A percentile compares a stretch with the other conserved stretches of the same genome.
Evolutionary conservation across 1,139 yeast species (phyloP).

Genomic region (Kluyveromyces sp.): DNA sequence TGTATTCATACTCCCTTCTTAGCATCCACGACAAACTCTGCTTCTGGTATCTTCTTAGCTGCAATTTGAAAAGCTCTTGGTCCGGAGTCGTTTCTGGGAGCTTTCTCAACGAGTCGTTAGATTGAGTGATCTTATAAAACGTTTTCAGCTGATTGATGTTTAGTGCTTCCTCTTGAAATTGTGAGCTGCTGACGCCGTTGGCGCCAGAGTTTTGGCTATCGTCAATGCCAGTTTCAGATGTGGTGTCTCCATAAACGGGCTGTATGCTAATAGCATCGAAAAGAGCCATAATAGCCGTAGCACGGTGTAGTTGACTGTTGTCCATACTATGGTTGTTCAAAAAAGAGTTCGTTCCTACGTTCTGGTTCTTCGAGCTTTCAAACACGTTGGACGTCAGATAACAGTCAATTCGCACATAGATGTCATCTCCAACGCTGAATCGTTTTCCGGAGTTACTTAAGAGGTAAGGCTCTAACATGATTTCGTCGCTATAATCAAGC

Average conservation of each 20-base stretch:
- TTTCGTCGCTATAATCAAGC: slow-evolving; percentile 48
- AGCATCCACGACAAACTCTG: slow-evolving; percentile 84
- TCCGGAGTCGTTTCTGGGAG: slow-evolving; percentile 67
- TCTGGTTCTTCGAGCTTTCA: slow-evolving; percentile 13
- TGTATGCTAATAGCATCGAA: slow-evolving; percentile 45
- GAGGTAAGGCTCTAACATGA: slow-evolving; percentile 54
- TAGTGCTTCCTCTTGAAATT: slow-evolving; percentile 39
- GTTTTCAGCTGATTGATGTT: slow-evolving; percentile 68
- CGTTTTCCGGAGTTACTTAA: slow-evolving; percentile 42
- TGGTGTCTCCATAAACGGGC: slow-evolving; percentile 24
- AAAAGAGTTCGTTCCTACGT: slow-evolving; percentile 28
- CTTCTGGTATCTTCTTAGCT: slow-evolving; percentile 64
- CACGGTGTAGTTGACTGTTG: slow-evolving; percentile 45
- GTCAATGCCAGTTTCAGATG: slow-evolving; percentile 22
- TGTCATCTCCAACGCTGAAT: slow-evolving; percentile 66
- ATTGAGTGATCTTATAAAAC: slow-evolving; percentile 63
- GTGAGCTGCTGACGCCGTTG: slow-evolving; percentile 22
- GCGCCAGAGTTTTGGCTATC: slow-evolving; percentile 28
- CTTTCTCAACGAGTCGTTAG: slow-evolving; percentile 36
- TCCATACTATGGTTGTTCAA: slow-evolving; percentile 44
- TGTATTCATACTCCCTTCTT: slow-evolving; percentile 51
- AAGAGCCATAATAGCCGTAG: slow-evolving; percentile 49
- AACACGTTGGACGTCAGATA: slow-evolving; percentile 51
- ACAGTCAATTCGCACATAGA: slow-evolving; percentile 57
- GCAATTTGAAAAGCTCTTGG: slow-evolving; percentile 44